These are phyloP conservation scores for Saccharomycopsis sp. DNA, from an alignment of 805 yeast genomes.

Conservation along the genomic window DNA sequence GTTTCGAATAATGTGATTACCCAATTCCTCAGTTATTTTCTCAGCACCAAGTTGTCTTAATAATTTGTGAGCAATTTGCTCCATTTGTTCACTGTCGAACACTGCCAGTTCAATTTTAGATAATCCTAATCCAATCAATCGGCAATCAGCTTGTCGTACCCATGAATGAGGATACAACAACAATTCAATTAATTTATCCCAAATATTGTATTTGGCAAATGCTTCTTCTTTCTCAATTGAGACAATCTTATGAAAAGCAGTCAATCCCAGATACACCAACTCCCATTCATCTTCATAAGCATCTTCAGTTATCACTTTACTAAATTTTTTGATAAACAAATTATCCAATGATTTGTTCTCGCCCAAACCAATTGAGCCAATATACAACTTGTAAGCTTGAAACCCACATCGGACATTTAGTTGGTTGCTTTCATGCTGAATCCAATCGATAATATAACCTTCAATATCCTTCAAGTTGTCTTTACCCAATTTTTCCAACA, in stretches of 20 bases:
- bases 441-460: conserved; percentile 42
- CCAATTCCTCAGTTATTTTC: conserved; percentile 52
- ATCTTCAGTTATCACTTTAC: conserved; percentile 30
- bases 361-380: conserved; percentile 41
- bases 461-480: conserved; percentile 31
- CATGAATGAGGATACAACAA: conserved; percentile 85
- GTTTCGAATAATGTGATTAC: conserved; percentile 58
- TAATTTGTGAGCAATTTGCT: conserved; percentile 57
- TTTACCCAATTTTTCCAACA: conserved; percentile 44
- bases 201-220: conserved; percentile 25
- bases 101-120: conserved; percentile 30
- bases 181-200: conserved; percentile 38
- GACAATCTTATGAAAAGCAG: conserved; percentile 34
- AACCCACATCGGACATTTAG: conserved; percentile 68
- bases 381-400: conserved; percentile 56
- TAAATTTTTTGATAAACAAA: conserved; percentile 26
- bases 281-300: conserved; percentile 58
- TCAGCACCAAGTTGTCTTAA: conserved; percentile 84
- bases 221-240: conserved; percentile 31
- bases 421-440: conserved; percentile 44
- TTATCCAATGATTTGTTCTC: conserved; percentile 34
- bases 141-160: conserved; percentile 66
- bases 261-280: conserved; percentile 58
- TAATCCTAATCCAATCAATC: conserved; percentile 51
- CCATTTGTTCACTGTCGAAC: conserved; percentile 45